Evolutionary conservation across 2,329 filamentous ascomycete genomes (phyloP).

Genomic region (Colletotrichum lini): DNA sequence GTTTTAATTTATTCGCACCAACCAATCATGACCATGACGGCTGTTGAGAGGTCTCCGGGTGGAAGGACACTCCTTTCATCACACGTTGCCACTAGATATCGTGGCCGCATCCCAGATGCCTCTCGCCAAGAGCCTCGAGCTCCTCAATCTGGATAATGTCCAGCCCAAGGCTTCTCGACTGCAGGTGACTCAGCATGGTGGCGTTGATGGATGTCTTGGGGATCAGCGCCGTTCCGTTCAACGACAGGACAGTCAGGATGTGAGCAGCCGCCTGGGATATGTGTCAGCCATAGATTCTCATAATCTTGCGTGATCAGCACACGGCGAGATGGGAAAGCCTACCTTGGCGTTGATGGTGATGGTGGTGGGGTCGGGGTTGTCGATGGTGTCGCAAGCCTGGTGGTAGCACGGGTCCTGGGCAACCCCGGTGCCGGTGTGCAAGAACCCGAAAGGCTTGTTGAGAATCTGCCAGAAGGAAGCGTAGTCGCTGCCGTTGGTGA

Average conservation of each 20-base stretch:
- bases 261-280: conserved; percentile 49
- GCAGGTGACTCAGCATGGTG: conserved; percentile 44
- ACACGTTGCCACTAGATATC: conserved; percentile 43
- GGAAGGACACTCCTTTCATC: no score
- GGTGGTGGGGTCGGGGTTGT: conserved; percentile 55
- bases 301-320: fast-evolving
- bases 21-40: no score
- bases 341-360: conserved; percentile 52
- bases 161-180: conserved; percentile 41
- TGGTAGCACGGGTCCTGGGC: conserved; percentile 55
- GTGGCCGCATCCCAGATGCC: conserved; percentile 54
- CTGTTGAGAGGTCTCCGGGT: no score
- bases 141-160: conserved; percentile 48
- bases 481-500: conserved; percentile 71
- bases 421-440: conserved; percentile 73
- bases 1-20: no score
- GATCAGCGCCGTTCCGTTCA: conserved; percentile 51
- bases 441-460: conserved; percentile 66
- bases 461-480: conserved; percentile 71
- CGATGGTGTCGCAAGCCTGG: conserved; percentile 57
- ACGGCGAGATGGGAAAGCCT: not conserved
- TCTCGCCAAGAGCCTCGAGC: conserved; percentile 52
- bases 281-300: not conserved
- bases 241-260: conserved; percentile 49
- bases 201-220: conserved; percentile 49